Evolutionary conservation across 2,329 filamentous ascomycete species (phyloP), one percentile per base, ranked within the genome.

Genomic region (Apiospora phragmitis): DNA sequence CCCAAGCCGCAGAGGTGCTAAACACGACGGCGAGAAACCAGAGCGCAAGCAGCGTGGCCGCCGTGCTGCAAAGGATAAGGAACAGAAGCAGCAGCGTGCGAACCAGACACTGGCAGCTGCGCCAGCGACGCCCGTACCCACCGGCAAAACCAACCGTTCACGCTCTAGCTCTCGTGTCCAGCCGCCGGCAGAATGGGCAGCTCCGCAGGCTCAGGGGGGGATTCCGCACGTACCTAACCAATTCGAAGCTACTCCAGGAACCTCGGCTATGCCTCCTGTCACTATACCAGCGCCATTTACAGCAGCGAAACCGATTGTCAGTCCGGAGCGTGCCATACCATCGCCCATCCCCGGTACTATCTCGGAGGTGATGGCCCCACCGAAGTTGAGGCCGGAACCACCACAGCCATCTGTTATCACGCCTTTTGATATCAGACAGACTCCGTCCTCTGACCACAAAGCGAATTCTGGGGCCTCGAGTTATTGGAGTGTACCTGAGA

Each of bases 401-500:
- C 85, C 83, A 21, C 85, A 85, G 68, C 83, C 86, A 2, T 79
- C 84, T 1, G 82, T 86, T 71, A 77, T 85, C 14, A 86, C 85
- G 35, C 87, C 71, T 14, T 72, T 89, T 74, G 88, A 89, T 71
- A 77, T 88, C 67, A 76, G 81, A 2, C 83, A 84, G 71, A 76
- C 79, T 32, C 69, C 80, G 18, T 81, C 82, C 49, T 79, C 81
- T 45, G 87, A 90, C 74, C 86, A 87, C 59, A 88, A 87, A 71
- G 80, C 82, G 12, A 85, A 85, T 29, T 83, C 83, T 70, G 90
- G 91, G 74, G 89, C 92, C 18, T 94, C 92, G 1, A 95, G 93
- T 80, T 96, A 96, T 80, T 96, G 93, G 93, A 95, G 93, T 76
- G 93, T 95, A 29, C 92, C 92, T 1, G 93, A 96, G 81, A 87